These are phyloP conservation scores for Amanita pallidorosea DNA, from an alignment of 768 basidiomycete species.

Conservation along the genomic window DNA sequence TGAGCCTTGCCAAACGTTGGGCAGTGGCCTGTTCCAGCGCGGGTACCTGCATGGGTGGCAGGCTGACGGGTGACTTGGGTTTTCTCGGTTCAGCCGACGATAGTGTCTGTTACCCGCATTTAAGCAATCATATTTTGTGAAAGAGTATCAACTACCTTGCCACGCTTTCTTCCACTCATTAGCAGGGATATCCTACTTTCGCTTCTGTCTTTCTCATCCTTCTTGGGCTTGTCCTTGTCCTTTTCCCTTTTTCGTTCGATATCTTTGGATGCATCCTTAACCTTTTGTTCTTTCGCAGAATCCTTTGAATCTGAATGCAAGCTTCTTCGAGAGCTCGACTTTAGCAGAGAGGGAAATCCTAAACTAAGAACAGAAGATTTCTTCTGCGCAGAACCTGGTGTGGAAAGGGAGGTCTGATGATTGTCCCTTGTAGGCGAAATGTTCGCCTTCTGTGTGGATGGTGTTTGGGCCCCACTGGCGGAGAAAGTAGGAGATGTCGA, in stretches of 20 bases:
- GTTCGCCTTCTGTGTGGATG: slow-evolving; percentile 30
- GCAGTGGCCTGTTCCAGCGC: slow-evolving; percentile 75
- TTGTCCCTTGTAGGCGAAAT: slow-evolving; percentile 45
- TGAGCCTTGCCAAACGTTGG: slow-evolving; percentile 76
- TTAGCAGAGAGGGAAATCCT: slow-evolving; percentile 72
- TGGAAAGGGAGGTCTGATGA: slow-evolving; percentile 39
- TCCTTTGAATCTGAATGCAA: slow-evolving; percentile 62
- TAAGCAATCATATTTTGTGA: slow-evolving; percentile 8
- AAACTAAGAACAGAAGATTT: slow-evolving; percentile 78
- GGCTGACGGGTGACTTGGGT: slow-evolving; percentile 49
- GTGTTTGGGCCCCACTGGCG: slow-evolving; percentile 25
- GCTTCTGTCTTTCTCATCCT: slow-evolving; percentile 82
- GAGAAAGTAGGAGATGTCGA: slow-evolving; percentile 42
- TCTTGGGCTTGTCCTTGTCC: slow-evolving; percentile 46
- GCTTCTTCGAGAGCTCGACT: slow-evolving; percentile 78
- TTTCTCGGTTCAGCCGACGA: slow-evolving; percentile 79
- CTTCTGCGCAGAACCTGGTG: slow-evolving; percentile 54
- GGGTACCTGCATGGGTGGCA: slow-evolving; percentile 88
- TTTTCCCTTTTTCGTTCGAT: slow-evolving; percentile 25
- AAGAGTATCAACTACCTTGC: slow-evolving; percentile 52
- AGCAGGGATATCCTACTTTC: slow-evolving; percentile 83
- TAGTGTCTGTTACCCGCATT: slow-evolving; percentile 45
- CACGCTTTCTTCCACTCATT: slow-evolving; percentile 73
- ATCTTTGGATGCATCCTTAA: slow-evolving; percentile 35
- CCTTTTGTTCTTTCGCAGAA: slow-evolving; percentile 31